Evolutionary conservation across 2,329 filamentous ascomycete species (phyloP).

Genomic region (Aspergillus sp.): DNA sequence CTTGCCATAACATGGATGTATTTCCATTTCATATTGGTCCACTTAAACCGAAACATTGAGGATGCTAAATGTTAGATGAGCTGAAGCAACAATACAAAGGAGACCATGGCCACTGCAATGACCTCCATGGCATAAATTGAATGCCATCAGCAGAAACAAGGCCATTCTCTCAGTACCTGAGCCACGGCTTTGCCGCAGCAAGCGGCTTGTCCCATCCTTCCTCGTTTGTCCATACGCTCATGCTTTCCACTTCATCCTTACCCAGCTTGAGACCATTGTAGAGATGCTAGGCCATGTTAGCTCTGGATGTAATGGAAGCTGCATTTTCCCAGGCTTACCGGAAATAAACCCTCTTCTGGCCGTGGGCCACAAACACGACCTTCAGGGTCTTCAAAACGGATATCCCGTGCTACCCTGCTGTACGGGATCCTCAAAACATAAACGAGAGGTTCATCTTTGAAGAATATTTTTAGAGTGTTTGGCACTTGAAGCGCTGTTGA

Average conservation of each 20-base stretch:
- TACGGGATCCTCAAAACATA: slow-evolving; percentile 40
- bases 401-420: slow-evolving; percentile 25
- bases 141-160: neutral
- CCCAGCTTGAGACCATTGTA: slow-evolving; percentile 41
- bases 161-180: slow-evolving; percentile 28
- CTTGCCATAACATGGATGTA: neutral
- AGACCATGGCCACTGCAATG: neutral
- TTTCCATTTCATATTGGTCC: neutral
- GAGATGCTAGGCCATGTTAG: slow-evolving; percentile 29
- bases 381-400: slow-evolving; percentile 41
- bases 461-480: slow-evolving; percentile 40
- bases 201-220: slow-evolving; percentile 38
- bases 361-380: slow-evolving; percentile 36
- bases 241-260: slow-evolving; percentile 38
- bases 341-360: slow-evolving; percentile 40
- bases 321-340: slow-evolving; percentile 27
- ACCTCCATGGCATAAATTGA: neutral
- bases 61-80: neutral
- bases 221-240: slow-evolving; percentile 39
- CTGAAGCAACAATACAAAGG: neutral
- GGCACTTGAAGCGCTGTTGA: slow-evolving; percentile 38
- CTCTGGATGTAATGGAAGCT: neutral
- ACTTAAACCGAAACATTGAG: neutral
- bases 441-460: slow-evolving; percentile 36
- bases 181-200: slow-evolving; percentile 34